A percentile compares a stretch with the other conserved stretches of the same genome.
phyloP scores from a whole-genome alignment of 805 yeast genomes.

The Ascoidea rubescens region DNA sequence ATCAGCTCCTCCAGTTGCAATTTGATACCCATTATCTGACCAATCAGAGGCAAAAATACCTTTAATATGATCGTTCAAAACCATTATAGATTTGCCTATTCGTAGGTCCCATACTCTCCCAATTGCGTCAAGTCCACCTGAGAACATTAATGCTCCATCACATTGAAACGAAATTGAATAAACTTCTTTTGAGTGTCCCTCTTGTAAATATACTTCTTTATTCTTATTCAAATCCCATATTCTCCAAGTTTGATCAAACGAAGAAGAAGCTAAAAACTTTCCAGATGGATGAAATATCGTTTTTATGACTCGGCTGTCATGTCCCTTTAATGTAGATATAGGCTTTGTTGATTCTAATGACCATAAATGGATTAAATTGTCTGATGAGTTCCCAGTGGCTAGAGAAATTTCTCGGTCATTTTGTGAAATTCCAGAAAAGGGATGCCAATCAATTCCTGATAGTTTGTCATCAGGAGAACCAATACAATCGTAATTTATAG shows the following conservation, averaged over 20 bases:
- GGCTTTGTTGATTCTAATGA: constrained; percentile 13
- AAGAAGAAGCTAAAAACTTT: constrained; percentile 46
- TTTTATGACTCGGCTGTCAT: constrained; percentile 42
- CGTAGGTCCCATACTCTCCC: constrained; percentile 79
- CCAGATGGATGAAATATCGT: constrained; percentile 56
- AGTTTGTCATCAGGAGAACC: constrained; percentile 52
- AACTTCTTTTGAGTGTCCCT: constrained; percentile 74
- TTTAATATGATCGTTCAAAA: constrained; percentile 52
- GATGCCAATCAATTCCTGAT: constrained; percentile 58
- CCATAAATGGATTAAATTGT: constrained; percentile 26
- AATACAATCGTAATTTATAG: constrained; percentile 13
- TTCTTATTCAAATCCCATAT: constrained; percentile 57
- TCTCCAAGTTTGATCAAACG: constrained; percentile 80
- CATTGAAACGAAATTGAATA: constrained; percentile 47
- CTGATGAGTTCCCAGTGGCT: constrained; percentile 32
- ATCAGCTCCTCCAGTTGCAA: constrained; percentile 81
- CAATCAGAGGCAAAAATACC: constrained; percentile 64
- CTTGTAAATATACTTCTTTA: constrained; percentile 50
- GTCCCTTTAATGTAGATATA: constrained; percentile 24
- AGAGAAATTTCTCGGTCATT: constrained; percentile 11
- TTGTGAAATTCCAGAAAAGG: constrained; percentile 13
- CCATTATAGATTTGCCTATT: constrained; percentile 49
- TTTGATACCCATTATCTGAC: constrained; percentile 59
- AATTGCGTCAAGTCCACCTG: constrained; percentile 69
- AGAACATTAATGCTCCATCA: constrained; percentile 65